Evolutionary conservation across 2,329 filamentous ascomycete genomes (phyloP).

Genomic region (Cryoendolithus antarcticus): DNA sequence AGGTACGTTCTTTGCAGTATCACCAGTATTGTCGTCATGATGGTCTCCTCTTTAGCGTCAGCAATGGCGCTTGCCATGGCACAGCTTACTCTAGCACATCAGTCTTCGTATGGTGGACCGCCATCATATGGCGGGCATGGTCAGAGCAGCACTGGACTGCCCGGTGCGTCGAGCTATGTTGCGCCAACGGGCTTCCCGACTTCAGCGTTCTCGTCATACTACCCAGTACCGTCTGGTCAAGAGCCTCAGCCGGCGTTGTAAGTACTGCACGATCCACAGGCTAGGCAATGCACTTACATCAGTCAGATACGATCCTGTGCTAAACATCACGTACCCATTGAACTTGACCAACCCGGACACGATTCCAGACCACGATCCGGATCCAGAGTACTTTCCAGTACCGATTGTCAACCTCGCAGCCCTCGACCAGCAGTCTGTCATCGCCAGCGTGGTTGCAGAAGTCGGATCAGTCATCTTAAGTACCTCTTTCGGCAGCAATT

Average conservation of each 20-base stretch:
- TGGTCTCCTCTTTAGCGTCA: too few species aligned
- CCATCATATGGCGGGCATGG: too few species aligned
- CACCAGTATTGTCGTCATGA: too few species aligned
- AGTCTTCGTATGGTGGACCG: too few species aligned
- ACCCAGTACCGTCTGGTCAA: constrained; percentile 31
- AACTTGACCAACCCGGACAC: constrained; percentile 43
- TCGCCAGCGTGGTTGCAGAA: constrained; percentile 32
- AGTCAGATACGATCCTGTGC: constrained; percentile 34
- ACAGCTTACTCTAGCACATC: too few species aligned
- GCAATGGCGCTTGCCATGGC: too few species aligned
- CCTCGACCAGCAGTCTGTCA: constrained; percentile 28
- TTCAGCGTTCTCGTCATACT: constrained; percentile 10
- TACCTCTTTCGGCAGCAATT: constrained; percentile 26
- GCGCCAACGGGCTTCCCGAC: constrained; percentile 10
- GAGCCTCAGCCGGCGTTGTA: constrained; percentile 41
- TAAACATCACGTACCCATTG: constrained; percentile 39
- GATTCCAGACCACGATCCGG: constrained; percentile 36
- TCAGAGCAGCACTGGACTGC: neutral
- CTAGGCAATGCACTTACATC: too few species aligned
- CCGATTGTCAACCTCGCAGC: constrained; percentile 35
- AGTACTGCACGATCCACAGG: too few species aligned
- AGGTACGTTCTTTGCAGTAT: too few species aligned
- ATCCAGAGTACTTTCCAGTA: constrained; percentile 39
- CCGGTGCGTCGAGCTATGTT: constrained; percentile 6
- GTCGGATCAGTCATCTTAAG: constrained; percentile 33